Base-by-base conservation (phyloP, 2,329 filamentous ascomycete species). In the Phaeomoniella chlamydospora region DNA sequence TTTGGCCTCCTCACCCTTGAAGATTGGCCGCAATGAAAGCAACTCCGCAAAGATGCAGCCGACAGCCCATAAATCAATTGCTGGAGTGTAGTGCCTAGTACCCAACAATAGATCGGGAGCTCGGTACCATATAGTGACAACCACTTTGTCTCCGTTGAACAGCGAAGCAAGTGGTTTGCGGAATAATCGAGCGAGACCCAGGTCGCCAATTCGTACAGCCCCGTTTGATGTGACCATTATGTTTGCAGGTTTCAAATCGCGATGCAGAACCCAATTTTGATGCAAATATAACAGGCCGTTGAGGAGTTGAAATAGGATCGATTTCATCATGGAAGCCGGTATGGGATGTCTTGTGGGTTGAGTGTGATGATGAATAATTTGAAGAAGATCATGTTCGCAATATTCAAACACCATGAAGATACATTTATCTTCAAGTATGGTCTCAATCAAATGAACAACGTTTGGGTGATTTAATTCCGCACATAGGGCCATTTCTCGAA, bases 381-480 rank as follows among this genome's bases (percentile, higher is more conserved):
- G 90, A 3, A 98, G 68, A 26, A 98, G 64, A 57, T 98, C 90
- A 57, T 98, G 90, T 59, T 98, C 90, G 46, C 90, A 90, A 56
- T 94, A 98, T 57, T 96, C 90, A 49, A 98, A 96, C 2, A 98
- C 87, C 81, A 98, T 98, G 61, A 87, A 98, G 55, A 98, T 96
- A 62, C 87, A 94, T 64, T 96, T 96, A 58, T 94, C 87, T 61
- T 98, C 88, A 3, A 98, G 69, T 49, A 98, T 94, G 50, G 94
- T 96, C 59, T 98, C 90, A 42, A 88, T 77, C 1, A 94, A 74
- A 40, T 80, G 77, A 45, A 98, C 88, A 19, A 98, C 78, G 54
- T 96, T 96, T 38, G 74, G 67, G 56, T 98, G 86, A 39, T 72
- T 76, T 16, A 98, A 70, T 54, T 98, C 90, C 26, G 84, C 90